These are phyloP conservation scores for Colletotrichum sp. DNA, from an alignment of 2,329 filamentous ascomycete species.

Conservation along the genomic window DNA sequence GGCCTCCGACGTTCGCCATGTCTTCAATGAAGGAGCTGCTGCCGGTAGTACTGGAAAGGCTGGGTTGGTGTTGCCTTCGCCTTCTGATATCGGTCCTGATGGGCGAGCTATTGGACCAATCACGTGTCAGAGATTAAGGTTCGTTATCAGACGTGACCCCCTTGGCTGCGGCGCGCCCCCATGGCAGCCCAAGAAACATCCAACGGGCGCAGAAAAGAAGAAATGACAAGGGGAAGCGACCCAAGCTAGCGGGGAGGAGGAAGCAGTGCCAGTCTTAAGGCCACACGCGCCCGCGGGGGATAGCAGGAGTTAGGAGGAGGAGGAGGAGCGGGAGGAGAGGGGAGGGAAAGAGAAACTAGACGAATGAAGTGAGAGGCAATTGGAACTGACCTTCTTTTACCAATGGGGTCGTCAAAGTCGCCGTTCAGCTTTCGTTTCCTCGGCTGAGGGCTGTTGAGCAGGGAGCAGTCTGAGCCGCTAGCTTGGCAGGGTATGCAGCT, in stretches of 20 bases:
- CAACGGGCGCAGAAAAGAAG: conserved; percentile 2
- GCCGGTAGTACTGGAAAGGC: conserved; percentile 65
- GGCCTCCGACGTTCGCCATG: conserved; percentile 73
- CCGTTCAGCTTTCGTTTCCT: conserved; percentile 81
- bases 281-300: neutral
- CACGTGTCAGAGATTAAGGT: conserved; percentile 46
- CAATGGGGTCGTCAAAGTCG: conserved; percentile 59
- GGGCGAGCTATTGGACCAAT: conserved; percentile 61
- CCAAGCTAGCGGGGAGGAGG: neutral
- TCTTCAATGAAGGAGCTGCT: conserved; percentile 71
- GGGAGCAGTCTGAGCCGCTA: conserved; percentile 79
- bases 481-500: conserved; percentile 79
- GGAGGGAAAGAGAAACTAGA: neutral
- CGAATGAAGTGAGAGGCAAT: neutral
- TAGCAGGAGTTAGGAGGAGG: neutral
- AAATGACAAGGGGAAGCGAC: neutral
- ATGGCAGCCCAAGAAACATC: conserved; percentile 7
- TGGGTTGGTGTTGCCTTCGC: conserved; percentile 59
- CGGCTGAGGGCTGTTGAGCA: conserved; percentile 76
- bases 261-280: neutral
- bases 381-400: conserved; percentile 72
- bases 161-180: conserved; percentile 3
- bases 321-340: neutral
- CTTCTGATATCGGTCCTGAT: conserved; percentile 59
- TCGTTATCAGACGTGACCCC: conserved; percentile 13